Base-by-base conservation (phyloP, 441 rosid genomes). In the Gossypium davidsonii region DNA sequence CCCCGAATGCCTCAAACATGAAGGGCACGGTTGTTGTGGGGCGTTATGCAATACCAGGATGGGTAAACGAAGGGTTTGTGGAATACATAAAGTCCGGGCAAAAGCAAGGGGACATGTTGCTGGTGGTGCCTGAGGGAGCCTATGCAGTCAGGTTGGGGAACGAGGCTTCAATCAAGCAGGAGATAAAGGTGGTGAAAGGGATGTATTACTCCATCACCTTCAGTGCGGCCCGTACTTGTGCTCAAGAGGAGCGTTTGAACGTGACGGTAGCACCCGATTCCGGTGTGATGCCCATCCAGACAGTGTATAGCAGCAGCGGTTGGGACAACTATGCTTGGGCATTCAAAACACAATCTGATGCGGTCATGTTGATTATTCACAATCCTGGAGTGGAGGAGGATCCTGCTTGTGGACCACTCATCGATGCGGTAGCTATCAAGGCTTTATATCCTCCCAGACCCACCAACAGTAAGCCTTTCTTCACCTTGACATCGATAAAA, bases 251-350 rank as follows among this genome's bases (percentile, higher is more conserved):
- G 76, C 75, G 57, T 2, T 62, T 88, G 44, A 88, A 88, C 61
- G 74, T 88, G 0, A 86, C 90, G 0, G 92, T 84, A 3, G 85
- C 89, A 6, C 92, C 92, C 0, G 94, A 90, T 12, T 90, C 76
- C 67, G 93, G 96, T 9, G 79, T 93, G 59, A 72, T 93, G 52
- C 96, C 95, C 2, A 81, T 93, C 76, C 98, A 93, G 76, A 93
- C 97, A 0, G 56, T 91, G 80, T 91, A 93, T 28, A 90, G 90
- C 60, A 89, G 96, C 65, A 87, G 79, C 0, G 97, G 97, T 0
- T 93, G 98, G 97, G 98, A 93, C 76, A 81, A 87, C 2, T 89
- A 91, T 56, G 92, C 97, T 0, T 93, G 97, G 97, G 96, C 89
- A 0, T 91, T 88, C 61, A 80, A 78, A 42, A 93, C 97, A 3